Base-by-base conservation (phyloP, 306 rosid genomes). In the Glycine tomentella region DNA sequence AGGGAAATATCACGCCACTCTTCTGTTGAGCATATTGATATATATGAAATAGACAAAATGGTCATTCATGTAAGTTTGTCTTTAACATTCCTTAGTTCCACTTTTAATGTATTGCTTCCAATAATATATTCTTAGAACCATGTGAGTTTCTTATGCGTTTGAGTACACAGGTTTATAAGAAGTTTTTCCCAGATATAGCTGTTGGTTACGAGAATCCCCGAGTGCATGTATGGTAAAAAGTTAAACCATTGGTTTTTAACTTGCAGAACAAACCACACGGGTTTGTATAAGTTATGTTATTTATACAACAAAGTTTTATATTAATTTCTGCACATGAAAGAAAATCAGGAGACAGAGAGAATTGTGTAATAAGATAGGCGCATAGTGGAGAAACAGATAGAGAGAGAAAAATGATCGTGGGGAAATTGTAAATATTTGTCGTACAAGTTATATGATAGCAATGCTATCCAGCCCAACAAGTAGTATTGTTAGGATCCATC, bases 191-290 rank as follows among this genome's bases (percentile, higher is more conserved):
- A 1, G 25, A 20, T 20, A 20, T 20, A 20, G 25, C 25, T 20
- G 25, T 20, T 20, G 82, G 86, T 15, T 77, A 69, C 75, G 9
- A 78, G 80, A 83, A 83, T 55, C 80, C 86, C 8, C 79, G 86
- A 46, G 83, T 83, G 79, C 82, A 77, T 52, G 75, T 83, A 78
- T 45, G 83, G 86, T 78, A 82, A 76, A 61, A 20, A n/a, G 46
- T 44, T 45, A 55, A 74, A 34, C 68, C 69, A 40, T 33, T 52
- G 53, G 7, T 72, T 20, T 20, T 51, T 9, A 6, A 11, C 74
- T 64, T 73, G 4, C 3, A 40, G 13, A 74, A 36, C 25, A 25
- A 25, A n/a, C 13, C 20, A 16, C 12, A 34, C 17, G 36, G 17
- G 25, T 20, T 20, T 20, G 64, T 17, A 58, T 20, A 3, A n/a